These are phyloP conservation scores for Globisporangium iwayamae DNA, from an alignment of 352 stramenopile species.

Conservation along the genomic window DNA sequence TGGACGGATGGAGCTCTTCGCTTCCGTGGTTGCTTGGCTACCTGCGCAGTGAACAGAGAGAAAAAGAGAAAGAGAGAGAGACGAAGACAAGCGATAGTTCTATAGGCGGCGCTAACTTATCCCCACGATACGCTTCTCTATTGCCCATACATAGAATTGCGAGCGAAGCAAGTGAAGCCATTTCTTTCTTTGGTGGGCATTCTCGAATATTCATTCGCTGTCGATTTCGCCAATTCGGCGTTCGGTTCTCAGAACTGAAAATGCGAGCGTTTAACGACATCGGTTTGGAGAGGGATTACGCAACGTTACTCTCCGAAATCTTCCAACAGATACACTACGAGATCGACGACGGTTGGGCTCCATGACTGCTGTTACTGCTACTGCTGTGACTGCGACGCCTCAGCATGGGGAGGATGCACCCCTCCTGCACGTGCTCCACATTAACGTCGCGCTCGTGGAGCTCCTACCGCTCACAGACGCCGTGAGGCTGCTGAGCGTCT, in stretches of 20 bases:
- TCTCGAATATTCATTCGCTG: background rate
- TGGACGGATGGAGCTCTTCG: background rate
- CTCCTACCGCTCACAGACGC: conserved; percentile 3
- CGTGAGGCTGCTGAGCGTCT: conserved; percentile 5
- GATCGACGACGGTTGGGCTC: background rate
- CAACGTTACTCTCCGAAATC: background rate
- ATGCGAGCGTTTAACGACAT: background rate
- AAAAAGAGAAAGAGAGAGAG: background rate
- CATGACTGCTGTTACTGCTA: background rate
- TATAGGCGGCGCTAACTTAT: conserved; percentile 6
- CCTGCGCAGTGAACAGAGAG: background rate
- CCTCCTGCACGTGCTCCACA: conserved; percentile 1
- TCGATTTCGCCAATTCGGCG: background rate
- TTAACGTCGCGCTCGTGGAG: conserved; percentile 7
- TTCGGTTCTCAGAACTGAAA: background rate
- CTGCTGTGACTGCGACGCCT: background rate
- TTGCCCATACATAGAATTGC: too few species aligned
- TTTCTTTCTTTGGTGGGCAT: background rate
- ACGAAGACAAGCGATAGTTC: background rate
- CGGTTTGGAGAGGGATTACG: background rate
- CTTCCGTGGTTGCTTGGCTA: background rate
- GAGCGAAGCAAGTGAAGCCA: too few species aligned
- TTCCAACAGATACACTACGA: too few species aligned
- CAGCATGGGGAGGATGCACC: background rate
- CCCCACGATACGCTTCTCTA: background rate